These are phyloP conservation scores for Cutaneotrichosporon cutaneum DNA, from an alignment of 1,284 basidiomycete genomes.

Conservation along the genomic window DNA sequence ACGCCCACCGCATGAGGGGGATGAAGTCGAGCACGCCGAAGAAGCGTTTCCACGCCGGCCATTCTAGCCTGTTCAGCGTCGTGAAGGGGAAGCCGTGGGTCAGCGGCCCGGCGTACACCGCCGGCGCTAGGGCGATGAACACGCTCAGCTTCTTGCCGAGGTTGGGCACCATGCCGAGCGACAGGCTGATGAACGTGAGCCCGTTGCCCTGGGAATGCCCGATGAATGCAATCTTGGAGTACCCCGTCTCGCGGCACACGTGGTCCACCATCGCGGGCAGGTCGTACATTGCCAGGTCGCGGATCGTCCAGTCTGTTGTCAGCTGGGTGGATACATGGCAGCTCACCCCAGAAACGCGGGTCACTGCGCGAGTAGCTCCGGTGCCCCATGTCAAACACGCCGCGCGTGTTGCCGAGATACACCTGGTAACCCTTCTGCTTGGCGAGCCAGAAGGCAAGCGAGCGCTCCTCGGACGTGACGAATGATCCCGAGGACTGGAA, in stretches of 20 bases:
- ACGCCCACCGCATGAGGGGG: constrained; percentile 63
- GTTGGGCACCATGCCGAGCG: constrained; percentile 60
- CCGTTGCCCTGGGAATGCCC: constrained; percentile 65
- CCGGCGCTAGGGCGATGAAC: constrained; percentile 63
- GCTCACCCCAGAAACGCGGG: constrained; percentile 62
- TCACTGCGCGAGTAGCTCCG: constrained; percentile 56
- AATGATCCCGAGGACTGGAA: constrained; percentile 65
- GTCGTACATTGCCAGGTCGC: constrained; percentile 63
- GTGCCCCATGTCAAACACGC: constrained; percentile 65
- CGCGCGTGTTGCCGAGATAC: constrained; percentile 63
- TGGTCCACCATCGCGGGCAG: constrained; percentile 62
- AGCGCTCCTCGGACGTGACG: constrained; percentile 63
- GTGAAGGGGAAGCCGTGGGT: constrained; percentile 62
- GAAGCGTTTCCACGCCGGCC: constrained; percentile 59
- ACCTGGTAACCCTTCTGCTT: constrained; percentile 61
- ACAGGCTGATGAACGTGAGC: constrained; percentile 59
- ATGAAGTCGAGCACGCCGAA: constrained; percentile 65
- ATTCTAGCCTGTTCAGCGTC: constrained; percentile 57
- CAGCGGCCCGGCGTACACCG: constrained; percentile 62
- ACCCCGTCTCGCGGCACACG: constrained; percentile 59
- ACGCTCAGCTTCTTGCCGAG: constrained; percentile 59
- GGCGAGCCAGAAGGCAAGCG: constrained; percentile 63
- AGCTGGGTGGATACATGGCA: not conserved
- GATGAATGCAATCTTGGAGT: constrained; percentile 63
- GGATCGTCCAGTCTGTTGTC: constrained; percentile 62